phyloP scores from a whole-genome alignment of 208 protist species.

The Wallacemonas rigidus region DNA sequence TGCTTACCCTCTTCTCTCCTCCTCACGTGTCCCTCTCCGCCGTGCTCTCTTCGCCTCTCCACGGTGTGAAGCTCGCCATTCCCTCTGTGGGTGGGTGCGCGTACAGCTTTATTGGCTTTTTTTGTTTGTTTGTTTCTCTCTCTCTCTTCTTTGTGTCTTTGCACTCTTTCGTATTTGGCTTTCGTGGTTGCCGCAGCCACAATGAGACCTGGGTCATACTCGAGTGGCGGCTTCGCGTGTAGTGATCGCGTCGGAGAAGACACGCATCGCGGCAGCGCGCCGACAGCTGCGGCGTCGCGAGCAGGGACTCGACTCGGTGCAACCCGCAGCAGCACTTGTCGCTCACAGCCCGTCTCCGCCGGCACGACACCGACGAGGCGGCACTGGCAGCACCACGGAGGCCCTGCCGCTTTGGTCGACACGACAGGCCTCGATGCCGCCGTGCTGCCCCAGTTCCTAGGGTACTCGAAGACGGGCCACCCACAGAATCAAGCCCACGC shows the following conservation, averaged over 20 bases:
- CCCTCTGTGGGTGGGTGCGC: neutral
- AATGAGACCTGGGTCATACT: constrained; percentile 12
- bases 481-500: neutral
- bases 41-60: too few species aligned
- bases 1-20: too few species aligned
- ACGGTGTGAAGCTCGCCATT: neutral
- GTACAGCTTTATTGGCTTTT: too few species aligned
- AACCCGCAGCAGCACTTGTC: too few species aligned
- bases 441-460: neutral
- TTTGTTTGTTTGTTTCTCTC: neutral
- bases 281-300: neutral
- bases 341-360: constrained; percentile 8
- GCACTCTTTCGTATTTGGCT: too few species aligned
- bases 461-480: neutral
- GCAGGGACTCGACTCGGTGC: too few species aligned
- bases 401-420: neutral
- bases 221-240: neutral
- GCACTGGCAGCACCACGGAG: too few species aligned
- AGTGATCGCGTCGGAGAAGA: neutral
- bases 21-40: too few species aligned
- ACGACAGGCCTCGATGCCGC: neutral
- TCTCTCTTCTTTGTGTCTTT: neutral
- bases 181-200: neutral
- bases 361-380: neutral
- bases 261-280: neutral